phyloP scores from a whole-genome alignment of 495 filamentous ascomycete genomes.

The Podospora fimiseda region DNA sequence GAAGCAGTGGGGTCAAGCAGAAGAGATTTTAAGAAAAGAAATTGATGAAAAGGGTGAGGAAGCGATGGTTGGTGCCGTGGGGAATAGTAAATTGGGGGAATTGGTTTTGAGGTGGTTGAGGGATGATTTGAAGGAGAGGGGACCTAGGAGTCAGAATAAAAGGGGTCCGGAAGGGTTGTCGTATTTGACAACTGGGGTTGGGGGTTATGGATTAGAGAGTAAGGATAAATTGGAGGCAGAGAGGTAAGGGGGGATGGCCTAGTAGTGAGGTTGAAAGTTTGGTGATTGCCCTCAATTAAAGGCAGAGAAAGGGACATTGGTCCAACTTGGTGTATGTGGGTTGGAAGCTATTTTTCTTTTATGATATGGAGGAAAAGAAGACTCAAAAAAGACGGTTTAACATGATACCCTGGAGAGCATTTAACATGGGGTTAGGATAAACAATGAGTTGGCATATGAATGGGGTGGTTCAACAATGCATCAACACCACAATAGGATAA shows the following conservation, averaged over 20 bases:
- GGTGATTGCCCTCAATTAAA: too few species aligned
- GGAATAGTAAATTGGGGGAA: slow-evolving; percentile 72
- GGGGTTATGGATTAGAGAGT: slow-evolving; percentile 78
- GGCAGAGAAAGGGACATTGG: not conserved
- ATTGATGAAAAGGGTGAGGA: slow-evolving; percentile 33
- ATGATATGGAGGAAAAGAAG: not conserved
- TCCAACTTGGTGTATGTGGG: not conserved
- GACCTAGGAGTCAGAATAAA: slow-evolving; percentile 58
- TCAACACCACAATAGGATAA: too few species aligned
- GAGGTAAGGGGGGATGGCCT: too few species aligned
- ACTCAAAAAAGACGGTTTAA: slow-evolving; percentile 11
- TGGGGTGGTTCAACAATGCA: too few species aligned
- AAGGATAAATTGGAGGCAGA: slow-evolving; percentile 19
- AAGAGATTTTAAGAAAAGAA: slow-evolving; percentile 34
- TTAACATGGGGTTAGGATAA: slow-evolving; percentile 16
- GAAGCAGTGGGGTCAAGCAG: slow-evolving; percentile 72
- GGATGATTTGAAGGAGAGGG: slow-evolving; percentile 73
- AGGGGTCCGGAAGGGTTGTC: slow-evolving; percentile 60
- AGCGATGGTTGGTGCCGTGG: slow-evolving; percentile 43
- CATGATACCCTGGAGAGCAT: slow-evolving; percentile 23
- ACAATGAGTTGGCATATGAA: too few species aligned
- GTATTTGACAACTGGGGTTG: slow-evolving; percentile 63
- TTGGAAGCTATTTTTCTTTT: not conserved
- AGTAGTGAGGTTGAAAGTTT: too few species aligned
- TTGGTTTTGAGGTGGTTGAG: slow-evolving; percentile 83